These are phyloP conservation scores for Lagenaria siceraria DNA, from an alignment of 306 rosid genomes.

Conservation along the genomic window DNA sequence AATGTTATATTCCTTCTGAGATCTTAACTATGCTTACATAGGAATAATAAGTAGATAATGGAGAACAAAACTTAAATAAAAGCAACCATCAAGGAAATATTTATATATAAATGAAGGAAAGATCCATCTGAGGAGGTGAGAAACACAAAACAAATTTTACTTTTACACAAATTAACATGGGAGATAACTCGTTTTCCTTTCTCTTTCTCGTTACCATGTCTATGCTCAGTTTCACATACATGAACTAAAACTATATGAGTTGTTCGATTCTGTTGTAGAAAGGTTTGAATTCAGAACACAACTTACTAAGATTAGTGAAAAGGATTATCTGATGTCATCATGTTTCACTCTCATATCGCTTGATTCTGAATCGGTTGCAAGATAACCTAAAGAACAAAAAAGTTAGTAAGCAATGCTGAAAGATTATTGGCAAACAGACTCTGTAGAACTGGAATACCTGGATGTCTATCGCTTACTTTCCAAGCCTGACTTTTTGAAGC, in stretches of 20 bases:
- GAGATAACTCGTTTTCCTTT: not conserved
- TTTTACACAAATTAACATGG: not conserved
- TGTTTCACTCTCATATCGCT: constrained; percentile 26
- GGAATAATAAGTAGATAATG: not conserved
- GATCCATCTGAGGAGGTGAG: not conserved
- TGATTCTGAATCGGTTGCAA: constrained; percentile 73
- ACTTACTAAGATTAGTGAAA: constrained; percentile 9
- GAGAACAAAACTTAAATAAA: not conserved
- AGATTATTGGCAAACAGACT: not conserved
- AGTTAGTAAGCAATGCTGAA: not conserved
- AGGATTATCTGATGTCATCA: constrained; percentile 16
- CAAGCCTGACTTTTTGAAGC: constrained; percentile 44
- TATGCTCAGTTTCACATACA: not conserved
- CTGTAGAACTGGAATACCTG: constrained; percentile 27
- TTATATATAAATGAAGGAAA: not conserved
- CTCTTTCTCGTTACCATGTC: not conserved
- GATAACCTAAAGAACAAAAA: constrained; percentile 37
- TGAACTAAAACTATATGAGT: not conserved
- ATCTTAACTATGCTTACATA: not conserved
- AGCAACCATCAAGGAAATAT: not conserved
- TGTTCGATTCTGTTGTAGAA: not conserved
- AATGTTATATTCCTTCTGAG: not conserved
- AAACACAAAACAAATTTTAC: not conserved
- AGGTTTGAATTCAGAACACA: not conserved
- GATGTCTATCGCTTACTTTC: constrained; percentile 46